Percentiles rank a stretch among this genome's conserved stretches.
These are phyloP conservation scores for Pichia paraexigua DNA, from an alignment of 805 yeast genomes.

Conservation along the genomic window DNA sequence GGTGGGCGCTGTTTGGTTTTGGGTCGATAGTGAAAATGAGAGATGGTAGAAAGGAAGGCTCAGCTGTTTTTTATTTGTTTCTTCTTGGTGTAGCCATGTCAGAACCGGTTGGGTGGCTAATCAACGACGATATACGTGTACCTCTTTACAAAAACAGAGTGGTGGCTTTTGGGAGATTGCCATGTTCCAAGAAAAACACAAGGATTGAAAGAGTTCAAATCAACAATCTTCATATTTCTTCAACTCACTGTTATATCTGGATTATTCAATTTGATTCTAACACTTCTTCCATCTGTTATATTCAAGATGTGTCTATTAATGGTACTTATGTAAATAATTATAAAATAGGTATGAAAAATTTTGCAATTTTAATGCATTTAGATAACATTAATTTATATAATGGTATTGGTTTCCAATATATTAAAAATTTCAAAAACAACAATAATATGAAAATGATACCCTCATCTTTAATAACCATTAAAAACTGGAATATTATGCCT, in stretches of 20 bases:
- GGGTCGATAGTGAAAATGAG: slow-evolving; percentile 31
- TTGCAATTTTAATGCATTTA: slow-evolving; percentile 25
- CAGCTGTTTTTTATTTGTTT: neutral
- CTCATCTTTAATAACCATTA: neutral
- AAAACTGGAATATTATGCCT: slow-evolving; percentile 36
- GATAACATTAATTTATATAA: slow-evolving; percentile 34
- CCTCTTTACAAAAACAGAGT: slow-evolving; percentile 25
- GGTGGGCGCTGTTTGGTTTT: slow-evolving; percentile 56
- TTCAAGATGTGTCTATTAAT: slow-evolving; percentile 44
- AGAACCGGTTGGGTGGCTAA: neutral
- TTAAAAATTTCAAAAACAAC: neutral
- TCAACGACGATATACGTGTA: neutral
- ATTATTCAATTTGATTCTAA: slow-evolving; percentile 37
- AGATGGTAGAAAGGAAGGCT: neutral
- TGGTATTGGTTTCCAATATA: slow-evolving; percentile 17
- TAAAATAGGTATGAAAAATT: slow-evolving; percentile 23
- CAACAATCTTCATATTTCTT: slow-evolving; percentile 31
- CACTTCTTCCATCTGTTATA: slow-evolving; percentile 38
- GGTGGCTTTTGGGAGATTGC: slow-evolving; percentile 38
- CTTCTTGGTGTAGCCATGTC: neutral
- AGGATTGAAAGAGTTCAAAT: slow-evolving; percentile 2
- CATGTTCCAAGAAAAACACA: neutral
- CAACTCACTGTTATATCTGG: slow-evolving; percentile 36
- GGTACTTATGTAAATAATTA: slow-evolving; percentile 39
- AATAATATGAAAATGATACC: no score